Conservation (phyloP, 2,329 filamentous ascomycete species). For the Podosphaera aphanis region DNA sequence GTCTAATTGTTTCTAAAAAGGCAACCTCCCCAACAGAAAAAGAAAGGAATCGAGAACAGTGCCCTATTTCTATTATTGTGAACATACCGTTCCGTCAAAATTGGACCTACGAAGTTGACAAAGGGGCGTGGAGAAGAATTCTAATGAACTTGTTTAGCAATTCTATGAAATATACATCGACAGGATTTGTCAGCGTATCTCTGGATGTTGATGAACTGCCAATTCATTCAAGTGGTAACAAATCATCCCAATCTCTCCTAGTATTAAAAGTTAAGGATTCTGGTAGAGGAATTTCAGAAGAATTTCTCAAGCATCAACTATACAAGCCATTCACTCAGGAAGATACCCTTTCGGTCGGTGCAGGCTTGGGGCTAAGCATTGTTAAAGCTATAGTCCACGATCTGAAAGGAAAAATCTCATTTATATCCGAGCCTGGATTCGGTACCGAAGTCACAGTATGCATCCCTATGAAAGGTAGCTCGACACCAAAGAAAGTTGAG, state of each 20-base stretch:
- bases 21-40: slow-evolving; percentile 4
- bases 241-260: slow-evolving; percentile 7
- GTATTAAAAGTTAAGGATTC: slow-evolving; percentile 32
- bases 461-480: slow-evolving; percentile 9
- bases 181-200: slow-evolving; percentile 25
- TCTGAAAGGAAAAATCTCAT: slow-evolving; percentile 32
- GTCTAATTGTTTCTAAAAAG: slow-evolving; percentile 10
- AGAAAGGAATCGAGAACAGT: slow-evolving; percentile 2
- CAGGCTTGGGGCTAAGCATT: slow-evolving; percentile 38
- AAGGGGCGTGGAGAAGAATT: slow-evolving; percentile 25
- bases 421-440: slow-evolving; percentile 27
- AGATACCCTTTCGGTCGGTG: slow-evolving; percentile 33
- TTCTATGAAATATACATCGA: slow-evolving; percentile 34
- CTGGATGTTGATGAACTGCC: slow-evolving; percentile 14
- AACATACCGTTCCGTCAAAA: slow-evolving; percentile 24
- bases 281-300: slow-evolving; percentile 38
- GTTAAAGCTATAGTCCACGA: slow-evolving; percentile 36
- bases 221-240: slow-evolving; percentile 3
- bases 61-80: slow-evolving; percentile 23
- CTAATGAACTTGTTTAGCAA: slow-evolving; percentile 41
- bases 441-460: slow-evolving; percentile 26
- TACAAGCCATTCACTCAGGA: slow-evolving; percentile 43
- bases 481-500: slow-evolving; percentile 2
- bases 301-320: slow-evolving; percentile 33
- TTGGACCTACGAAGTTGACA: slow-evolving; percentile 31